Base-by-base conservation (phyloP, 176 grass and related monocot species). In the Bolboschoenus planiculmis region DNA sequence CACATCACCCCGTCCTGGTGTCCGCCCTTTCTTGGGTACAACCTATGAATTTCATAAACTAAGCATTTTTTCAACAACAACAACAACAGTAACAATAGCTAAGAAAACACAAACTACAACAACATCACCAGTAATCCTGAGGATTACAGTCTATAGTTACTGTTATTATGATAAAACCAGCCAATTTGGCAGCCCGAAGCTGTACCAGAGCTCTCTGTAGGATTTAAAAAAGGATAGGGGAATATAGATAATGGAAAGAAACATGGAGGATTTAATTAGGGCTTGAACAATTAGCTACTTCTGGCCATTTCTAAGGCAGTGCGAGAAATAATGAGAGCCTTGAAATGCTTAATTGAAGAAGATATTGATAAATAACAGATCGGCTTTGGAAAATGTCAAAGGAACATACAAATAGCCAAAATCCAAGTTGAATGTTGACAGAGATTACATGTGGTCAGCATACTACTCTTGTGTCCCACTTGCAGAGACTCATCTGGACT, bases 1-100 rank as follows among this genome's bases (percentile, higher is more conserved):
- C 86, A 99, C 91, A 87, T 95, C 93, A 89, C 46, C 88, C 57
- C 63, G 89, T 20, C 91, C 90, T 16, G 67, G 88, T 35, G 80
- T 86, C 47, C 80, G 84, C 56, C 85, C 62, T 59, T 89, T 91
- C 61, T 95, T 87, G 55, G 93, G 87, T 78, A 90, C 80, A 81
- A 91, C 93, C 96, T 99, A 85, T 83, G 88, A 87, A 35, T 82
- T 16, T 66, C 56, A 18, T 48, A 53, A 51, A 53, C 51, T 30
- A 51, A 77, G 26, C 72, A 77, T 51, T 77, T 76, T 15, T 77
- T 77, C 23, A 74, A 47, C 40, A 74, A 27, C 20, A 74, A 15
- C 10, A 10, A 0, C 16, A 13, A 14, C 10, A 67, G 7, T 20
- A n/a, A 20, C 21, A 68, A 20, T n/a, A 68, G 42, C 36, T 23